phyloP scores from a whole-genome alignment of 2,329 filamentous ascomycete genomes.

The Mycosphaerelloides madeirae region DNA sequence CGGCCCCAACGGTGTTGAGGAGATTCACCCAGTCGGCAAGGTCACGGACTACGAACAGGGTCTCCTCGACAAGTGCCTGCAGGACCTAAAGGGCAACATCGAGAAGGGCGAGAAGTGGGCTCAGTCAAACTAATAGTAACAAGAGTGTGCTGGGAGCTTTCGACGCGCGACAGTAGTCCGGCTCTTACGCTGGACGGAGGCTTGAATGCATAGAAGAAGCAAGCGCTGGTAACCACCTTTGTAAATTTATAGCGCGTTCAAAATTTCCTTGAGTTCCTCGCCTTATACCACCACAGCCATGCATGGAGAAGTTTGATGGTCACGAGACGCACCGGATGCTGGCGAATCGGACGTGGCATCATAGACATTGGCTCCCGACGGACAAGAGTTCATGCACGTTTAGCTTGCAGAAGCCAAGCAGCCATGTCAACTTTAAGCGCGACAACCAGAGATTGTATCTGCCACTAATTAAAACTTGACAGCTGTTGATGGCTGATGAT shows the following conservation, averaged over 20 bases:
- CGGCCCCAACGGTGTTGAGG: constrained; percentile 90
- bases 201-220: constrained; percentile 16
- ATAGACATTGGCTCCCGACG: too few relatives aligned
- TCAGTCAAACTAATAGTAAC: constrained; percentile 50
- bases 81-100: constrained; percentile 89
- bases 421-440: too few relatives aligned
- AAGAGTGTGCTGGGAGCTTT: constrained; percentile 1
- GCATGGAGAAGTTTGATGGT: too few relatives aligned
- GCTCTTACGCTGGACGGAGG: constrained; percentile 6
- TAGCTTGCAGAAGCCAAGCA: too few relatives aligned
- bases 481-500: too few relatives aligned
- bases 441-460: too few relatives aligned
- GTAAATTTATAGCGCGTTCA: constrained; percentile 16
- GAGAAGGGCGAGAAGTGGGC: constrained; percentile 74
- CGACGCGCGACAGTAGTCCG: not conserved
- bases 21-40: constrained; percentile 83
- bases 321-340: too few relatives aligned
- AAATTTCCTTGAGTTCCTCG: not conserved
- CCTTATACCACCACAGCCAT: too few relatives aligned
- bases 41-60: constrained; percentile 81
- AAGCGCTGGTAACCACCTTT: constrained; percentile 16
- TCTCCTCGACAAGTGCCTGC: constrained; percentile 78
- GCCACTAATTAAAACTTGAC: too few relatives aligned
- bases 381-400: too few relatives aligned
- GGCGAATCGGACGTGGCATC: too few relatives aligned